phyloP scores from a whole-genome alignment of 768 basidiomycete genomes.

The Coprinopsis marcescibilis region DNA sequence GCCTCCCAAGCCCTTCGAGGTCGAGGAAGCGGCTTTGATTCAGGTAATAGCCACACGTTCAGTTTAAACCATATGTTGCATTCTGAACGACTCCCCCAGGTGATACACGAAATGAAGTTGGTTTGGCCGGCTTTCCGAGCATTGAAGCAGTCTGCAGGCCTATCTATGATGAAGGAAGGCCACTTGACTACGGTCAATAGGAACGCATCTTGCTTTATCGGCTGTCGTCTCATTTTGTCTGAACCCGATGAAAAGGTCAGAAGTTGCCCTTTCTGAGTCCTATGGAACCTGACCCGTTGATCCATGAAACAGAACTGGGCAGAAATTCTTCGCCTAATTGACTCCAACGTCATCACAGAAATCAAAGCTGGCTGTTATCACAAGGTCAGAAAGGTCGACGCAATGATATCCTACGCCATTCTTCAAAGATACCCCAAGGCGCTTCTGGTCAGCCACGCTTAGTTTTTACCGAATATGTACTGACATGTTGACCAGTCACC shows the following conservation, averaged over 20 bases:
- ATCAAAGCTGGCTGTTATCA: not conserved
- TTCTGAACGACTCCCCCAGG: too few species aligned
- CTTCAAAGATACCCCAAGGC: not conserved
- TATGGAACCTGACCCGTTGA: too few species aligned
- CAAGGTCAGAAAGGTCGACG: not conserved
- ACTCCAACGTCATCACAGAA: too few species aligned
- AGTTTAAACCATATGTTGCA: too few species aligned
- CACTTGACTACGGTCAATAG: not conserved
- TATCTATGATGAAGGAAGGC: not conserved
- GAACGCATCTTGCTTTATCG: not conserved
- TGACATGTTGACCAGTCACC: not conserved
- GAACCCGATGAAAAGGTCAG: not conserved
- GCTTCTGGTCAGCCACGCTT: not conserved
- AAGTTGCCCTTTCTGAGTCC: not conserved
- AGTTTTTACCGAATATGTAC: not conserved
- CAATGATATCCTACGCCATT: not conserved
- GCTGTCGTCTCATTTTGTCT: not conserved
- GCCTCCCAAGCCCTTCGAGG: not conserved
- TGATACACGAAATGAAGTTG: too few species aligned
- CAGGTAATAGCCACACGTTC: not conserved
- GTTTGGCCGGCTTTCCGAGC: not conserved
- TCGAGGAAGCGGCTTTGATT: not conserved
- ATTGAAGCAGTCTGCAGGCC: not conserved
- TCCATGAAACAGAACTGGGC: not conserved
- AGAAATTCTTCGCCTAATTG: too few species aligned